These are phyloP conservation scores for Urtica urens DNA, from an alignment of 306 rosid genomes.

Conservation along the genomic window DNA sequence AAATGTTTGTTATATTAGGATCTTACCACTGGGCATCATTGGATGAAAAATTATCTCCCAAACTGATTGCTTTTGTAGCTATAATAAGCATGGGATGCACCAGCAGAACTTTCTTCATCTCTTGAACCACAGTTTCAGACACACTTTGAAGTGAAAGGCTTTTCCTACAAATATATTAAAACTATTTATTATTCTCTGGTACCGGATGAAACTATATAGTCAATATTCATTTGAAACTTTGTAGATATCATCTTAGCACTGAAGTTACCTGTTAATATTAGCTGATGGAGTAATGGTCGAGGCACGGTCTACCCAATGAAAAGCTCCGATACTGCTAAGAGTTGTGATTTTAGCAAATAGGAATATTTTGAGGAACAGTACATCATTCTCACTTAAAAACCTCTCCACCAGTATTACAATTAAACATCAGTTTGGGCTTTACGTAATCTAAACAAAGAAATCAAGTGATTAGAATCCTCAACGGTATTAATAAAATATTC, in stretches of 20 bases:
- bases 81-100: constrained; percentile 74
- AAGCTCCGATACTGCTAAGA: constrained; percentile 73
- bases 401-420: no score
- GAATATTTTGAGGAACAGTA: no score
- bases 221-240: no score
- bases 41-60: constrained; percentile 35
- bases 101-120: constrained; percentile 53
- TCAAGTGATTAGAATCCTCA: no score
- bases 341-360: no score
- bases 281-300: constrained; percentile 44
- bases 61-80: constrained; percentile 59
- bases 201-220: not conserved
- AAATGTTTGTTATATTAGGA: constrained; percentile 1
- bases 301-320: constrained; percentile 87
- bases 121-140: constrained; percentile 64
- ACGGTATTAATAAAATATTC: no score
- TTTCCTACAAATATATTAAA: constrained; percentile 43
- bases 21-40: constrained; percentile 50
- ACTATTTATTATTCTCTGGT: not conserved
- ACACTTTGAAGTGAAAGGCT: constrained; percentile 54
- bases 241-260: not conserved
- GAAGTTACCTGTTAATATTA: constrained; percentile 39
- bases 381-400: no score
- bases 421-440: no score
- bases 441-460: no score